Percentiles rank a stretch among this genome's conserved stretches.
phyloP scores from a whole-genome alignment of 73 alveolate species.

The Paramecium tetraurelia region DNA sequence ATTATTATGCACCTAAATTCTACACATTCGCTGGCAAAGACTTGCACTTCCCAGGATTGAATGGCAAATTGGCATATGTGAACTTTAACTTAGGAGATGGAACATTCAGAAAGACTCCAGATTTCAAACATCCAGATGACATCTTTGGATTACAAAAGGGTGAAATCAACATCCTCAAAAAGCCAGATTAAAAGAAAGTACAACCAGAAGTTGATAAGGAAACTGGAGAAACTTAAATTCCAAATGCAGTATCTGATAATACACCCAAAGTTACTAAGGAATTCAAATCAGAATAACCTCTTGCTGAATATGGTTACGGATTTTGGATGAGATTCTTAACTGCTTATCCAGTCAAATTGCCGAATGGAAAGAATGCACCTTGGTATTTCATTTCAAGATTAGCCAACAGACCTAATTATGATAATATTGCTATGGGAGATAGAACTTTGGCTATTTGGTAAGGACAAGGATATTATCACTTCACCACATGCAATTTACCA shows the following conservation, averaged over 20 bases:
- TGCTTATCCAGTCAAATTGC: not conserved
- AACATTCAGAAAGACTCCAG: not conserved
- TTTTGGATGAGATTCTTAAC: constrained; percentile 40
- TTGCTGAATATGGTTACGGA: constrained; percentile 36
- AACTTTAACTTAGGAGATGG: constrained; percentile 28
- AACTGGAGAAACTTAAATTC: not conserved
- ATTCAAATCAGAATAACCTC: not conserved
- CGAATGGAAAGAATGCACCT: constrained; percentile 28
- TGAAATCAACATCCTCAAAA: not conserved
- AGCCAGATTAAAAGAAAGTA: not conserved
- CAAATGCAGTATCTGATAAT: not conserved
- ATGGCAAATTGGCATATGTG: constrained; percentile 20
- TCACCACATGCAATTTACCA: constrained; percentile 15
- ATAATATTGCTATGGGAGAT: constrained; percentile 48
- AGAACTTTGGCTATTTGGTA: constrained; percentile 47
- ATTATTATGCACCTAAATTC: not conserved
- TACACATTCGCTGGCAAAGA: constrained; percentile 16
- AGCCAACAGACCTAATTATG: constrained; percentile 12
- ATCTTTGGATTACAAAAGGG: not conserved
- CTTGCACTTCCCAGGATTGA: constrained; percentile 12
- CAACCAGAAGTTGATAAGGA: not conserved
- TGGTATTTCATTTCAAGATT: constrained; percentile 46
- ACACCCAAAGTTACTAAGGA: not conserved
- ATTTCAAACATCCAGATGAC: constrained; percentile 19
- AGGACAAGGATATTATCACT: constrained; percentile 32